Conservation (phyloP, 768 basidiomycete species). For the Rhizopogon rudus region DNA sequence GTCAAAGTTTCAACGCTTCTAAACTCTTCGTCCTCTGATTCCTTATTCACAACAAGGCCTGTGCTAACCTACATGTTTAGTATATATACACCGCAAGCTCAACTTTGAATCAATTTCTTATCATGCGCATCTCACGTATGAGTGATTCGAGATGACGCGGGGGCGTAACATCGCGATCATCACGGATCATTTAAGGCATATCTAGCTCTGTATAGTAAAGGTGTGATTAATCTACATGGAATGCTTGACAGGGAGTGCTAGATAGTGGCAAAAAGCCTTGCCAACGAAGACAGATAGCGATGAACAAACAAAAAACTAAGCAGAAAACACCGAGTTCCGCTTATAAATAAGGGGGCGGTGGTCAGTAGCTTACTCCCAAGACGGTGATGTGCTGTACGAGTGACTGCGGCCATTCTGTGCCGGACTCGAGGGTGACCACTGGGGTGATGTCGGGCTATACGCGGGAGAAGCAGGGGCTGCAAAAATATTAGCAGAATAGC, state of each 20-base stretch:
- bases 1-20: too few species aligned
- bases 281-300: conserved; percentile 1
- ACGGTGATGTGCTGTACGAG: conserved; percentile 46
- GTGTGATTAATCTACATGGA: conserved; percentile 31
- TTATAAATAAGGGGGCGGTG: conserved; percentile 7
- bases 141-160: too few species aligned
- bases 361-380: conserved; percentile 38
- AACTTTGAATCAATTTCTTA: background rate
- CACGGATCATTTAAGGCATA: background rate
- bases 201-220: conserved; percentile 19
- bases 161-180: too few species aligned
- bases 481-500: conserved; percentile 2
- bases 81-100: background rate
- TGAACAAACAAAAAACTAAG: conserved; percentile 2
- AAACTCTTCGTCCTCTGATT: too few species aligned
- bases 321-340: conserved; percentile 4
- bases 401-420: conserved; percentile 46
- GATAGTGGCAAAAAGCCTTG: conserved; percentile 8
- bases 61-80: conserved; percentile 7
- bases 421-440: conserved; percentile 81
- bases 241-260: conserved; percentile 24
- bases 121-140: too few species aligned
- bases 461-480: conserved; percentile 80
- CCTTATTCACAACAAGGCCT: background rate
- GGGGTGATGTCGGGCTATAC: conserved; percentile 83